Evolutionary conservation across 2,329 filamentous ascomycete species (phyloP).

Genomic region (Sphaerulina musiva): DNA sequence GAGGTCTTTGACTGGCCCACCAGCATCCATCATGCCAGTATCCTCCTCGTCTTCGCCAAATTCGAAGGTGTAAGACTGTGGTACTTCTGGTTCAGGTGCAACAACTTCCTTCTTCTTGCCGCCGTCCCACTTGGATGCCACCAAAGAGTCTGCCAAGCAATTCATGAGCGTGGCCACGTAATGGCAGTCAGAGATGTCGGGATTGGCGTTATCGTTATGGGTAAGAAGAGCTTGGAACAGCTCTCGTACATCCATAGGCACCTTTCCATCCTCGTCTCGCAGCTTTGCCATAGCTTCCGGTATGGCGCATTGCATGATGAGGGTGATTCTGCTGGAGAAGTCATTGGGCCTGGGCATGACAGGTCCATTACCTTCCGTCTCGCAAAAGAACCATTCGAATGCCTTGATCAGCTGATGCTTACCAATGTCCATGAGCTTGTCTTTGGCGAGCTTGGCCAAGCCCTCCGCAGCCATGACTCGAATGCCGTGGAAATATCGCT

Average conservation of each 20-base stretch:
- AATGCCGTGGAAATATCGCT: slow-evolving; percentile 88
- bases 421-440: slow-evolving; percentile 65
- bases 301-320: slow-evolving; percentile 78
- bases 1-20: slow-evolving; percentile 4
- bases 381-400: slow-evolving; percentile 84
- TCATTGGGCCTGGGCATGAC: slow-evolving; percentile 78
- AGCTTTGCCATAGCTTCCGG: slow-evolving; percentile 73
- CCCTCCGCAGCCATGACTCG: slow-evolving; percentile 75
- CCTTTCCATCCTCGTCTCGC: slow-evolving; percentile 66
- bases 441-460: slow-evolving; percentile 61
- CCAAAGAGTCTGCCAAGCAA: slow-evolving; percentile 52
- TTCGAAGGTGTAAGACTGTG: slow-evolving; percentile 30
- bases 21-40: slow-evolving; percentile 40
- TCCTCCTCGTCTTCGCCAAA: slow-evolving; percentile 42
- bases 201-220: slow-evolving; percentile 97
- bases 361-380: slow-evolving; percentile 40
- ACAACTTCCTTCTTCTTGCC: slow-evolving; percentile 5
- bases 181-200: slow-evolving; percentile 80
- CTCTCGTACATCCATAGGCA: slow-evolving; percentile 68
- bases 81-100: slow-evolving; percentile 22
- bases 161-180: slow-evolving; percentile 77
- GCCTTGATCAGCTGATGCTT: slow-evolving; percentile 76
- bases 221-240: slow-evolving; percentile 85
- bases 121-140: slow-evolving; percentile 30
- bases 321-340: slow-evolving; percentile 79